These are phyloP conservation scores for Rubia tinctorum DNA, from an alignment of 305 asterid species.

Conservation along the genomic window DNA sequence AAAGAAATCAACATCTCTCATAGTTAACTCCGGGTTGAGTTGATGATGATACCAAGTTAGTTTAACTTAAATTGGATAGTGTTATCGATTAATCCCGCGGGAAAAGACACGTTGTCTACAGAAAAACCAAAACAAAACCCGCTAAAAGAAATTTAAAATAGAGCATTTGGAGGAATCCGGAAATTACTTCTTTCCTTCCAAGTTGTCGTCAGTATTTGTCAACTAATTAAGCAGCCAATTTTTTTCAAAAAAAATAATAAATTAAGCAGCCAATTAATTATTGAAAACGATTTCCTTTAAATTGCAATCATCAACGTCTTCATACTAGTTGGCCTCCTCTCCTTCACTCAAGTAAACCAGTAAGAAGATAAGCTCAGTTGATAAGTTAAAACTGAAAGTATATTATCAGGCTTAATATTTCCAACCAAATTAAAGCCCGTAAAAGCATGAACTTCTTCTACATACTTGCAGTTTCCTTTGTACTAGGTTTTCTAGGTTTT, in stretches of 20 bases:
- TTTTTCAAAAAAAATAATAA: too few relatives aligned
- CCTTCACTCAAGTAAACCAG: background rate
- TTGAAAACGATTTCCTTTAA: too few relatives aligned
- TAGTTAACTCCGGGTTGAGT: background rate
- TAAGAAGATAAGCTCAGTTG: background rate
- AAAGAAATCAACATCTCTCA: too few relatives aligned
- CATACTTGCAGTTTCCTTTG: slow-evolving; percentile 17
- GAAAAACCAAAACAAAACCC: background rate
- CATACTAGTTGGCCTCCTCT: background rate
- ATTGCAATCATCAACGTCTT: background rate
- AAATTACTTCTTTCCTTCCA: background rate
- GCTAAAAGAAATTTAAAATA: too few relatives aligned
- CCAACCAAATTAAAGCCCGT: slow-evolving; percentile 1
- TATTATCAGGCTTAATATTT: background rate
- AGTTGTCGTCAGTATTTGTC: background rate
- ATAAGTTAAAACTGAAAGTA: background rate
- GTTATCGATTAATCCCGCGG: background rate
- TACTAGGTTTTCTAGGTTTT: slow-evolving; percentile 6
- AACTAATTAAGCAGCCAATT: too few relatives aligned
- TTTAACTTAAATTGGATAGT: background rate
- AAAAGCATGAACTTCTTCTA: slow-evolving; percentile 16
- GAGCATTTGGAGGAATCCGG: background rate
- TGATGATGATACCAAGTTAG: background rate
- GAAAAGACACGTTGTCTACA: background rate
- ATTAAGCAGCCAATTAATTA: too few relatives aligned